Evolutionary conservation across 73 alveolate species (phyloP), one percentile per base, ranked within the genome.

Genomic region (Paramecium biaurelia): DNA sequence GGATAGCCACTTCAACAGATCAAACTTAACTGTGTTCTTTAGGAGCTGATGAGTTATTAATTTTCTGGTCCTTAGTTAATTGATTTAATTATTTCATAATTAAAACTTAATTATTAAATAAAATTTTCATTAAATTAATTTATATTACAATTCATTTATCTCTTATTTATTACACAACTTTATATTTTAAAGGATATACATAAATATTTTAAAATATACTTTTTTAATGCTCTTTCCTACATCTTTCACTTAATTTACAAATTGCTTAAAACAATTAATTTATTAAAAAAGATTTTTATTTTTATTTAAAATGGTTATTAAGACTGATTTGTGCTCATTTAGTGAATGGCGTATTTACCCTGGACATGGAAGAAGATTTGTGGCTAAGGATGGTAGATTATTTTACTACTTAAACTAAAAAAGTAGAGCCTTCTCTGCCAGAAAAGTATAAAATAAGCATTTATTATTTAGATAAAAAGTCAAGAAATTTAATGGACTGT

Each of bases 401-500:
- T 92, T 82, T 96, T 85, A 95, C 93, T 97, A 95, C 97, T 63
- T 95, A 85, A 79, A 92, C 63, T 59, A 93, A 89, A 97, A 96
- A 95, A 93, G 92, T 23, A 85, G 93, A 21, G 57, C 96, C n/a
- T 96, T 97, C 92, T 93, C 85, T 96, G 95, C 94, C 58, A 96
- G 96, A 92, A 93, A 94, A 70, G 85, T 24, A 67, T 24, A 14
- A n/a, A n/a, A 3, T 30, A 6, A 24, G 21, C 24, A 14, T 15
- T 4, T 4, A 53, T 30, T 7, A 12, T 24, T 67, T 67, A 67
- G 58, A 85, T 92, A 85, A 96, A 96, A 96, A 95, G 98, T 59
- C 95, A 95, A 84, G 93, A 97, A 95, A 92, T 97, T 92, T 93
- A 96, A 49, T 97, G 99, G 99, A 97, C 99, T 86, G 97, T 96